Evolutionary conservation across 140 eudicot genomes (phyloP), one percentile per base, ranked within the genome.

Genomic region (Bidens hawaiensis): DNA sequence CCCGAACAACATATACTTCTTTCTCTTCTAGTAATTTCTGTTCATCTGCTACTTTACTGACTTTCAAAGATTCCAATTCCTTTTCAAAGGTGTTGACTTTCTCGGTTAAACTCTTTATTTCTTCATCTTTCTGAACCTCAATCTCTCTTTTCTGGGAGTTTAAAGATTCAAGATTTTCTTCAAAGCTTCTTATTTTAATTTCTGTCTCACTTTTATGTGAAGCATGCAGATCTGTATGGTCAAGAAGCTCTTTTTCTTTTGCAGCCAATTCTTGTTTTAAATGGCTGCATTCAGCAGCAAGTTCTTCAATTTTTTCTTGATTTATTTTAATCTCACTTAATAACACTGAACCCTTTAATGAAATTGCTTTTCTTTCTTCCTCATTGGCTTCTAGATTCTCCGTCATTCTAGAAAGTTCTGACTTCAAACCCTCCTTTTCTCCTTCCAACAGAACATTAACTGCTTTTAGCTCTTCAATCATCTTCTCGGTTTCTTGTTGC

Each of bases 101-200:
- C 31, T 60, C 81, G 25, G 71, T 81, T 69, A 88, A 72, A 65
- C 43, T 58, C 59, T 77, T 69, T 28, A 72, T 57, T 47, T 78
- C 80, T 62, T 77, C 84, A 19, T 84, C 88, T 65, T 84, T 87
- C 81, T 81, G 87, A 47, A 67, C 83, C 75, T 79, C 94, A 30
- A 75, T 57, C 57, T 84, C 89, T 58, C 67, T 78, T 72, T 79
- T 81, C 62, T 61, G 82, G 6, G 75, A 47, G 52, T 67, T 75
- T 47, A 83, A 64, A 13, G 83, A 69, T 43, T 70, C 80, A n/a
- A 89, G 52, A 33, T 77, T 80, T 45, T 67, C 76, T 52, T 89
- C 89, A 51, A 86, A 77, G 54, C 74, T 85, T 65, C 85, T 77
- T 28, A 63, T 42, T 58, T 66, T 83, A 26, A 72, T 21, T 27